Base-by-base conservation (phyloP, 441 rosid genomes). In the Euphorbia celastroides region DNA sequence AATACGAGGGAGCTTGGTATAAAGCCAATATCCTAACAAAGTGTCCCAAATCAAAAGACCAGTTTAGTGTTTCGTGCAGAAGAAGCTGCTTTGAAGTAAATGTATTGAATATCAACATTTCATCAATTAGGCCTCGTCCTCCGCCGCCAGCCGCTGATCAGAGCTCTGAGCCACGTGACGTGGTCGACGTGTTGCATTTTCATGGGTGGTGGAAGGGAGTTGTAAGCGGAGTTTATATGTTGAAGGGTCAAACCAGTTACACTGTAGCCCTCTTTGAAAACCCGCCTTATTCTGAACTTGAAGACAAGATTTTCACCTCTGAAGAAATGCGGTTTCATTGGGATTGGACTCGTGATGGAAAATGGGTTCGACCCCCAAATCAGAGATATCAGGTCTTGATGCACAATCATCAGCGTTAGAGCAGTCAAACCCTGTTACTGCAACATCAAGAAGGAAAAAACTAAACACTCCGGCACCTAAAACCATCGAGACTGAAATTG, bases 141-240 rank as follows among this genome's bases (percentile, higher is more conserved):
- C 71, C 74, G 23, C 54, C 54, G 3, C 54, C 54, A 17, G 22
- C 8, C 9, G 9, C 23, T 48, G 54, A 48, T 48, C 34, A 27
- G 5, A 42, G 5, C 0, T 57, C 42, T n/a, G 64, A 70, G 8
- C 59, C 51, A 2, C 23, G 27, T 14, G 80, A 72, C 9, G 56
- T 70, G 1, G 80, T 77, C 19, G 80, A 77, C 14, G 80, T 67
- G 3, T 66, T n/a, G 19, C 48, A 67, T 56, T 60, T 55, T 28
- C 77, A 66, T 62, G 77, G 77, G 2, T 77, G 80, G 77, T 70
- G 74, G 74, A 28, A 64, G 25, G 80, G 74, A 0, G 69, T 65
- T 3, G 72, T 76, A 5, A 4, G 14, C 38, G 10, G 66, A 34
- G 66, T 68, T 48, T 4, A 31, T 3, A 63, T 61, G 5, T 58